These are phyloP conservation scores for Dactylella cylindrospora DNA, from an alignment of 2,329 filamentous ascomycete genomes.

Conservation along the genomic window DNA sequence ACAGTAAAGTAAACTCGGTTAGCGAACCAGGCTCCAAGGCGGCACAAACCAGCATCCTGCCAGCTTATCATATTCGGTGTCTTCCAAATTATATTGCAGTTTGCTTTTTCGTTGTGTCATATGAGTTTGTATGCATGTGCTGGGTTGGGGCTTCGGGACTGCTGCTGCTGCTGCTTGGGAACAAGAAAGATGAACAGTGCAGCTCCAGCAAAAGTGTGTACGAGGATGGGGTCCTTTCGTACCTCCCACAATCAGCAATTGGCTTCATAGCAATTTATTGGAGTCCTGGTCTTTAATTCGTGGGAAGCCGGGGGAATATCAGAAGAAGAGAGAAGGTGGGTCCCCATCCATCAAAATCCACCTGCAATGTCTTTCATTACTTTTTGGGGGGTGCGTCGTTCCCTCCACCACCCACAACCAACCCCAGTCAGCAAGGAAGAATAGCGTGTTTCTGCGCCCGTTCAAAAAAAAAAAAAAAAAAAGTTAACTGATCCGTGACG, in stretches of 20 bases:
- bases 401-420: conserved; percentile 4
- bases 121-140: conserved; percentile 24
- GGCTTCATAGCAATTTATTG: too few species aligned
- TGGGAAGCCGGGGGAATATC: too few species aligned
- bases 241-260: too few species aligned
- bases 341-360: conserved; percentile 18
- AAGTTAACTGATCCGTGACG: conserved; percentile 15
- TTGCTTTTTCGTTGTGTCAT: conserved; percentile 37
- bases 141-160: conserved; percentile 21
- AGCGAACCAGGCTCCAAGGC: not conserved
- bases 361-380: conserved; percentile 4
- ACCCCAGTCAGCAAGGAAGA: not conserved
- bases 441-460: conserved; percentile 24
- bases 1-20: too few species aligned
- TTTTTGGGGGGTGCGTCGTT: conserved; percentile 10
- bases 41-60: too few species aligned
- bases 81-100: conserved; percentile 37
- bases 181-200: too few species aligned
- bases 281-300: conserved; percentile 18
- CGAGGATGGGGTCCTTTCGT: too few species aligned
- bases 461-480: conserved; percentile 34
- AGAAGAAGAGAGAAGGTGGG: too few species aligned
- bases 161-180: conserved; percentile 16
- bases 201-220: too few species aligned
- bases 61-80: conserved; percentile 27